Conservation (phyloP, 495 filamentous ascomycete genomes). For the Penicillium cataractarum region DNA sequence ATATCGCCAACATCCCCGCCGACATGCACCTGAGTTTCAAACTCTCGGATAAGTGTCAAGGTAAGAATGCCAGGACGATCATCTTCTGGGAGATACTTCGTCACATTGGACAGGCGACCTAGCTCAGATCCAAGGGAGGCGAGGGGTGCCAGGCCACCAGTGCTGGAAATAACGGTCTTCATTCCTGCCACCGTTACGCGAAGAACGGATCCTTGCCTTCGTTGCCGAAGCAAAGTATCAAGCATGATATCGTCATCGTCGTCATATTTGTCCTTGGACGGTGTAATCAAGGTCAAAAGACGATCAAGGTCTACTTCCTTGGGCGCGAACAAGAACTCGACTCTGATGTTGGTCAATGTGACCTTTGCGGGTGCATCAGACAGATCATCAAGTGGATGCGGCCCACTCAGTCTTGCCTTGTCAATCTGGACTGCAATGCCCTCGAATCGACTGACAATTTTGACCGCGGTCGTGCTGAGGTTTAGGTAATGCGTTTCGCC, state of each 20-base stretch:
- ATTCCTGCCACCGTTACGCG: slow-evolving; percentile 66
- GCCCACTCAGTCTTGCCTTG: slow-evolving; percentile 72
- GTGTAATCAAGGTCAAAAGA: slow-evolving; percentile 83
- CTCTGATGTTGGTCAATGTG: slow-evolving; percentile 62
- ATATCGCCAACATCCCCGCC: slow-evolving; percentile 68
- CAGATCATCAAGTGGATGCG: slow-evolving; percentile 52
- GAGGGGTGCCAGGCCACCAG: slow-evolving; percentile 64
- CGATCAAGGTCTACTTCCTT: slow-evolving; percentile 79
- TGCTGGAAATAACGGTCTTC: slow-evolving; percentile 57
- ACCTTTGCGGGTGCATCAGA: slow-evolving; percentile 55
- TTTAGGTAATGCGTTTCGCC: slow-evolving; percentile 77
- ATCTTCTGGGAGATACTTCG: slow-evolving; percentile 95
- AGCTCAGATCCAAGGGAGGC: slow-evolving; percentile 76
- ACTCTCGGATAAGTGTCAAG: slow-evolving; percentile 63
- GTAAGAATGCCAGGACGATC: slow-evolving; percentile 89
- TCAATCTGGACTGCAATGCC: slow-evolving; percentile 72
- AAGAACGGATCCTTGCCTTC: slow-evolving; percentile 85
- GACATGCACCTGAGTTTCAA: slow-evolving; percentile 61
- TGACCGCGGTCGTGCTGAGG: slow-evolving; percentile 76
- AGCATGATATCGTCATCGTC: slow-evolving; percentile 93
- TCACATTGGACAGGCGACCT: slow-evolving; percentile 77
- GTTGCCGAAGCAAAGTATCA: slow-evolving; percentile 87
- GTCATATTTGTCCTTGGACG: slow-evolving; percentile 90
- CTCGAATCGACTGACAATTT: slow-evolving; percentile 72
- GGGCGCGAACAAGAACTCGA: slow-evolving; percentile 75